Conservation (phyloP, 768 basidiomycete genomes). For the Postia placenta region DNA sequence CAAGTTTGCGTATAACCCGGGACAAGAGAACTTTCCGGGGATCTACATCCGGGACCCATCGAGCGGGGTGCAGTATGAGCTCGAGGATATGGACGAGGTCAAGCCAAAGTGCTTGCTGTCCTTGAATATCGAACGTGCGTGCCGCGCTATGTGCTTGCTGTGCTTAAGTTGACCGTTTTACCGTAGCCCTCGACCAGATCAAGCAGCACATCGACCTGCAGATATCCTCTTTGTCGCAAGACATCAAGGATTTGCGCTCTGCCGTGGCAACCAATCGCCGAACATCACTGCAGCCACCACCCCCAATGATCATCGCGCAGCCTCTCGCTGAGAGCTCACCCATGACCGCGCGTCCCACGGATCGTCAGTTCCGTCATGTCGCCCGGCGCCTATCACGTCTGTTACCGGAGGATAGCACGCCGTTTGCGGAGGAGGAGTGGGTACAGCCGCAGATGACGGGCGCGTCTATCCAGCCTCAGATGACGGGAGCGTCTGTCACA, state of each 20-base stretch:
- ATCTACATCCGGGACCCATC: constrained; percentile 93
- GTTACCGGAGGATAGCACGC: constrained; percentile 35
- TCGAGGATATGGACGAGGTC: constrained; percentile 92
- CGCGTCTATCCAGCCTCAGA: constrained; percentile 61
- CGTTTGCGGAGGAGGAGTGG: constrained; percentile 26
- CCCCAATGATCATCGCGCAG: constrained; percentile 42
- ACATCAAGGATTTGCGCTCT: constrained; percentile 82
- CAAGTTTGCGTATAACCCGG: constrained; percentile 90
- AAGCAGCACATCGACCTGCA: constrained; percentile 96
- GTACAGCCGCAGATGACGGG: constrained; percentile 57
- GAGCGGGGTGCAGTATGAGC: constrained; percentile 90
- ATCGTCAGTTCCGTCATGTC: constrained; percentile 65
- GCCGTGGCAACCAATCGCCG: constrained; percentile 53
- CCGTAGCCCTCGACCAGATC: constrained; percentile 90
- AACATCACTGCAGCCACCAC: constrained; percentile 38
- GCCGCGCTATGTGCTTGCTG: not conserved
- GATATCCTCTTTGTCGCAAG: constrained; percentile 77
- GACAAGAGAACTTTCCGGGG: constrained; percentile 87
- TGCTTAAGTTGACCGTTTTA: constrained; percentile 2
- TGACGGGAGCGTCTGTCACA: constrained; percentile 67
- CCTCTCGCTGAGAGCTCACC: constrained; percentile 63
- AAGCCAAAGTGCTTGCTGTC: constrained; percentile 84
- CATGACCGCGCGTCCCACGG: constrained; percentile 60
- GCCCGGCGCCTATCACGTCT: constrained; percentile 73
- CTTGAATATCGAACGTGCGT: constrained; percentile 94